Base-by-base conservation (phyloP, 805 yeast species). In the Suhomyces sp. region DNA sequence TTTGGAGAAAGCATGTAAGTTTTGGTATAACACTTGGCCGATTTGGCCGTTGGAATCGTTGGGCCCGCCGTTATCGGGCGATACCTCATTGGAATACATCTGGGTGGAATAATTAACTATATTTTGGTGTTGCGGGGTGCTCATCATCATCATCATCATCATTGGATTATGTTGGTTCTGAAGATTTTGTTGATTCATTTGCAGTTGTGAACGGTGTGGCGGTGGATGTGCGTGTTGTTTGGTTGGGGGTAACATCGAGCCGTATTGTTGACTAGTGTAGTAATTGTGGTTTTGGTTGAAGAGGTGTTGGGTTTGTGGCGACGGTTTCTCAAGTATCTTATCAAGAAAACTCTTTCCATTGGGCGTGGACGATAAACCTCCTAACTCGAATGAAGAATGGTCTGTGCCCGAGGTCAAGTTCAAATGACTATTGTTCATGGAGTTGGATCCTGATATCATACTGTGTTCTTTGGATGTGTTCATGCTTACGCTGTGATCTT, bases 111-210 rank as follows among this genome's bases (percentile, higher is more conserved):
- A 69, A 50, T 62, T 59, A 15, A 62, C 47, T 5, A 68, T 56
- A 48, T 60, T 61, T 31, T 65, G 72, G 53, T 71, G 76, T 50
- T 71, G 76, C 3, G 79, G 79, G 5, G 79, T 74, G 47, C 77
- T 72, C 76, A 74, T 71, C 66, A 69, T 62, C 73, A 70, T 71
- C 71, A 66, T 63, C 53, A 50, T 50, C 56, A 51, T 53, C 46
- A 50, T 48, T 21, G 49, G 54, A 12, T 53, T 60, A 15, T 55
- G 61, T 27, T 48, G 58, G 53, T 58, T 59, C 39, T 41, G 57
- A 43, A 52, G 58, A 29, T 47, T 55, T 13, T 33, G 57, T 35
- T 19, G 44, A 20, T 48, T 52, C 35, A 29, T 50, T 19, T 43
- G 56, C 21, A 47, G 49, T 35, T 33, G 48, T 29, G 46, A 48